Evolutionary conservation across 768 basidiomycete genomes (phyloP), one percentile per base, ranked within the genome.

Genomic region (Psilocybe cyanescens): DNA sequence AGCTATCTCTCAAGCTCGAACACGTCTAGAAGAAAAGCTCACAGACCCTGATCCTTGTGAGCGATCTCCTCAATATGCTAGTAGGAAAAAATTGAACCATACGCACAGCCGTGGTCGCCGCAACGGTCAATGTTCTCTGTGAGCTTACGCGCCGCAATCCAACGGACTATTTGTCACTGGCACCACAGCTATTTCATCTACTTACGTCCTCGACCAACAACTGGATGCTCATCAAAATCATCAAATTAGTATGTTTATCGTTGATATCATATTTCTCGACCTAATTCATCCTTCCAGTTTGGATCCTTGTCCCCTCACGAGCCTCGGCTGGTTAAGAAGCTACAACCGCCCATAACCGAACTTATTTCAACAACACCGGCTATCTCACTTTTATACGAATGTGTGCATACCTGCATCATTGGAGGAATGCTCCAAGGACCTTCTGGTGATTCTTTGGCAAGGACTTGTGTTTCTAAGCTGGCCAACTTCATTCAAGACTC

Each of bases 141-240:
- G 97, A 99, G 76, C 82, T 98, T 39, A 91, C 93, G 11, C 85
- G 93, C 59, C 80, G 84, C 48, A 88, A 89, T 63, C 94, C 96
- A 7, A 76, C 79, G 60, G 91, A 92, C 61, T 95, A 94, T 71
- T 81, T 99, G 7, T 81, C 88, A 3, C 76, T 99, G 44, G 97
- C 97, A 2, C 97, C 97, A 8, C 92, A 92, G 67, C 75, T 99
- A 57, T 99, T 99, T 74, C 94, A 92, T 68, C 83, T 99, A 9
- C 78, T 99, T 61, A 97, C 94, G 0, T 94, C 90, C 2, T 95
- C 95, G 9, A 91, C 92, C 8, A 99, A 99, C 74, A 99, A 99
- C 68, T 99, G 97, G 97, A 97, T 99, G 94, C 83, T 99, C 61
- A 99, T 99, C 75, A 99, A 99, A 77, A 90, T 99, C 57, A 89